Evolutionary conservation across 2,329 filamentous ascomycete genomes (phyloP), one percentile per base, ranked within the genome.

Genomic region (Fusarium sp.): DNA sequence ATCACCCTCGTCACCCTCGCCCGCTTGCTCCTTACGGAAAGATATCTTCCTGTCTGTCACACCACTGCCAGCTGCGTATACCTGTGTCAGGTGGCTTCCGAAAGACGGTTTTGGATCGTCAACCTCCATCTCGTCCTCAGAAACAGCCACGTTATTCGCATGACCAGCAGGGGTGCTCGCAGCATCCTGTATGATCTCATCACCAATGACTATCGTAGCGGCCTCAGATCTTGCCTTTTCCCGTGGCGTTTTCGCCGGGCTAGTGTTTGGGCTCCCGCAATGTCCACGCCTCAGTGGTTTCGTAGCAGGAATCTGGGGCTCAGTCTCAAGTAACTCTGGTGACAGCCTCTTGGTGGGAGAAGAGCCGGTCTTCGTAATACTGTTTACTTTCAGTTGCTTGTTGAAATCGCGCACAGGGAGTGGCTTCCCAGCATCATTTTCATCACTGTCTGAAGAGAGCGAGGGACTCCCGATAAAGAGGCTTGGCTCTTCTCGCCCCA

Each of bases 391-490:
- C 24, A 84, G 71, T 30, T 79, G 78, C 28, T 80, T 78, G 48
- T 81, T 82, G 56, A 84, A 83, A 70, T 82, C 79, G 33, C 74
- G 73, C n/a, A 80, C 78, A 50, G 75, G 78, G 16, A 73, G 70
- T 15, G 78, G 75, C 47, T 78, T 78, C 15, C 57, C 65, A 24
- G 47, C 35, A 42, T 72, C 64, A 35, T 72, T 66, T 11, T 71
- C 69, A 26, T 76, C 71, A 16, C 63, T 68, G 26, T 73, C 73
- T 20, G 70, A 72, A 14, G 58, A 31, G 18, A 48, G 48, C 5
- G 65, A 65, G 36, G 65, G 57, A 42, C 63, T 73, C 33, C 44
- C 30, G n/a, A 74, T 30, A 18, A 70, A 73, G 11, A 73, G 48
- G 45, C 71, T 68, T n/a, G 71, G 47, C 30, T 74, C 71, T 15